Evolutionary conservation across 257 asterid species (phyloP).

Genomic region (Fraxinus pennsylvanica): DNA sequence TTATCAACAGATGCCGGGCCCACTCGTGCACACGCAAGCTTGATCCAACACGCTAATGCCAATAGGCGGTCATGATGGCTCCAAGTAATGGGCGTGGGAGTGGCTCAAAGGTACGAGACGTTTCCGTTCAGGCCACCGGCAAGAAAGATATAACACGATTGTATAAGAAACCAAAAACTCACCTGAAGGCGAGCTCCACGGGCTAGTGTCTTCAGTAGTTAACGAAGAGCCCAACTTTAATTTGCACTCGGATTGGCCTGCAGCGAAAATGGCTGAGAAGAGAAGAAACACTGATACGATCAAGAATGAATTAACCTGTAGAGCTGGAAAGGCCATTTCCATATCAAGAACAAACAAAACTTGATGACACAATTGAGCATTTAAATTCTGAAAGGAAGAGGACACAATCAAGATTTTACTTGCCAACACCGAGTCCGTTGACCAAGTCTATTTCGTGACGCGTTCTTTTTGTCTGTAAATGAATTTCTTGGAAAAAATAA

Average conservation of each 20-base stretch:
- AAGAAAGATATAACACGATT: no score
- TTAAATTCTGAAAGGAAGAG: not conserved
- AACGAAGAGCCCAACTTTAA: constrained; percentile 15
- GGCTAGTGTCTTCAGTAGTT: constrained; percentile 27
- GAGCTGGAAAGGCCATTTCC: constrained; percentile 15
- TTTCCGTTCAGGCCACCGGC: no score
- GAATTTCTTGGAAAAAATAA: not conserved
- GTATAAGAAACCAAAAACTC: no score
- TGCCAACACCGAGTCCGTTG: no score
- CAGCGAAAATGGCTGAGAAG: constrained; percentile 4
- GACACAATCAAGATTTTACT: not conserved
- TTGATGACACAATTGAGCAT: not conserved
- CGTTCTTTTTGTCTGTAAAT: not conserved
- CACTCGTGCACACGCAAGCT: no score
- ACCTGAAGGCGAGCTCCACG: constrained; percentile 42
- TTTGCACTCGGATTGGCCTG: constrained; percentile 21
- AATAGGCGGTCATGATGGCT: no score
- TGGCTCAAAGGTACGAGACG: no score
- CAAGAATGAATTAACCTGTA: not conserved
- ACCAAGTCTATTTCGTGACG: not conserved
- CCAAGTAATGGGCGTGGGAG: no score
- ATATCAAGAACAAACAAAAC: not conserved
- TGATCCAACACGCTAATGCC: no score
- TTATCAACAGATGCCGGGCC: no score
- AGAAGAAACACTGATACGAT: not conserved